Evolutionary conservation across 306 rosid species (phyloP).

Genomic region (Rubus parviflorus): DNA sequence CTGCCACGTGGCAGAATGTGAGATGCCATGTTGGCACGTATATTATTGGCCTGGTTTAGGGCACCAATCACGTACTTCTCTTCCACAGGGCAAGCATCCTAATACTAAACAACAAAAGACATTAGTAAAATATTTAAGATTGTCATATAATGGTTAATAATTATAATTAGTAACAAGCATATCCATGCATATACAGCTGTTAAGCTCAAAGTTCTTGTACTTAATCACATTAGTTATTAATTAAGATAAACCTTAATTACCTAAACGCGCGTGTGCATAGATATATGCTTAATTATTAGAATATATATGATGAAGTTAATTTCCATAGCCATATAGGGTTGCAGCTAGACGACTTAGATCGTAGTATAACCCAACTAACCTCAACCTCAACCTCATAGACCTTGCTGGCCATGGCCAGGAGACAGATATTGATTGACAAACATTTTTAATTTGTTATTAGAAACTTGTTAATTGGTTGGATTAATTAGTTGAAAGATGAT

Average conservation of each 20-base stretch:
- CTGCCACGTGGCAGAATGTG: background rate
- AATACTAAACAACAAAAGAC: background rate
- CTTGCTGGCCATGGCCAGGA: background rate
- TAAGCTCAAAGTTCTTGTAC: constrained; percentile 7
- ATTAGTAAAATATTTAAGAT: background rate
- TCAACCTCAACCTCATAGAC: background rate
- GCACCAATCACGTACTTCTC: background rate
- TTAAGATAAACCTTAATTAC: background rate
- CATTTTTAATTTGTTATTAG: background rate
- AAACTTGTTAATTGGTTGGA: background rate
- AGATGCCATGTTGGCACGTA: background rate
- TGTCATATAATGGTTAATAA: too few species aligned
- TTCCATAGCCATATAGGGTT: background rate
- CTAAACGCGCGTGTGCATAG: constrained; percentile 30
- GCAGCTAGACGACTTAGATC: background rate
- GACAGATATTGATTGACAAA: background rate
- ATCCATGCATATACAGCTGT: constrained; percentile 18
- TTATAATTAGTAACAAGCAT: background rate
- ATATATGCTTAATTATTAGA: background rate
- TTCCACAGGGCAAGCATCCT: background rate
- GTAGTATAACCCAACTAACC: constrained; percentile 7
- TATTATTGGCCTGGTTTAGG: background rate
- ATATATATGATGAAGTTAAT: background rate
- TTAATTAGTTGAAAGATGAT: background rate
- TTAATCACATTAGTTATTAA: too few species aligned